Evolutionary conservation across 2,329 filamentous ascomycete species (phyloP).

Genomic region (Podosphaera xanthii): DNA sequence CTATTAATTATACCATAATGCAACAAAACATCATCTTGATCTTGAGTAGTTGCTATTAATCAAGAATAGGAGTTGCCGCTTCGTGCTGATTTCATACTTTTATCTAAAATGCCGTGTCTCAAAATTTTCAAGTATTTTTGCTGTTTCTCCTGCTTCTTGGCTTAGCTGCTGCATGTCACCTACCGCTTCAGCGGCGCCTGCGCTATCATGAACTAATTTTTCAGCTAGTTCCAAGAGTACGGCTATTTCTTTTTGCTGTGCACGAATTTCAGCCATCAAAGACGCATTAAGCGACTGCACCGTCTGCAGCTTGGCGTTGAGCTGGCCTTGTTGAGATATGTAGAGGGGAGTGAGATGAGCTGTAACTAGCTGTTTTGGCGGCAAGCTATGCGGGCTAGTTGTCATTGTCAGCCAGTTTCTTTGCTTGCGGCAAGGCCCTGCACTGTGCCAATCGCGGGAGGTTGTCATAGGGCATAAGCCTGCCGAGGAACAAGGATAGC

Average conservation of each 20-base stretch:
- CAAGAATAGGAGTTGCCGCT: too few relatives aligned
- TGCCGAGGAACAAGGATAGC: too few relatives aligned
- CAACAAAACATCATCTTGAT: too few relatives aligned
- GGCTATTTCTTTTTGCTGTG: constrained; percentile 32
- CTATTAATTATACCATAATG: too few relatives aligned
- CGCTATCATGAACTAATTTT: constrained; percentile 28
- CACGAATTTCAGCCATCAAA: constrained; percentile 26
- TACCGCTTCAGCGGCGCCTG: constrained; percentile 20
- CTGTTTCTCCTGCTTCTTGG: background rate
- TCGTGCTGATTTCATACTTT: too few relatives aligned
- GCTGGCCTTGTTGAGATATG: constrained; percentile 27
- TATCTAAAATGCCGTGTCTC: too few relatives aligned
- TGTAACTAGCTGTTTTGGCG: constrained; percentile 26
- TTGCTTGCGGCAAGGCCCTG: too few relatives aligned
- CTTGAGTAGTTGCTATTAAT: too few relatives aligned
- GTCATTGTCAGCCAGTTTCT: background rate
- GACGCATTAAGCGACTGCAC: constrained; percentile 32
- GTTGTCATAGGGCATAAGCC: too few relatives aligned
- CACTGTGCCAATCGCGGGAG: too few relatives aligned
- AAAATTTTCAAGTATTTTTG: background rate
- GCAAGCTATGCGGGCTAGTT: constrained; percentile 27
- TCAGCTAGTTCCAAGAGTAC: constrained; percentile 27
- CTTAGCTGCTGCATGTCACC: constrained; percentile 1
- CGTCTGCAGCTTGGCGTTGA: constrained; percentile 33
- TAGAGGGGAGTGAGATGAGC: constrained; percentile 33